Conservation (phyloP, 441 rosid species). For the Populus hybrid region DNA sequence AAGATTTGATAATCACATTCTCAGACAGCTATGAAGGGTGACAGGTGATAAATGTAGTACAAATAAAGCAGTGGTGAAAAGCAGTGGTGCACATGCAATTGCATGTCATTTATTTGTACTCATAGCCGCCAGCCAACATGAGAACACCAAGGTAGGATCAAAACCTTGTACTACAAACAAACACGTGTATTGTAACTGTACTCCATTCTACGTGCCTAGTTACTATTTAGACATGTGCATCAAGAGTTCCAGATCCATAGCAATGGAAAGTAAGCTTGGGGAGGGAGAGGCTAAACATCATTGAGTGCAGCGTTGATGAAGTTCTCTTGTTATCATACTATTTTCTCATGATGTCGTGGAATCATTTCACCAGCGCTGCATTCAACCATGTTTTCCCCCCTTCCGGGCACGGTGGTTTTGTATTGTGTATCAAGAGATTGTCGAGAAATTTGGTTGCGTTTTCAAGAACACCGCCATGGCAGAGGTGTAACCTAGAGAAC, state of each 20-base stretch:
- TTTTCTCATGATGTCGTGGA: not conserved
- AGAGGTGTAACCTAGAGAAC: not conserved
- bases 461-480: not conserved
- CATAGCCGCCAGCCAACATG: not conserved
- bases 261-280: not conserved
- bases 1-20: no score
- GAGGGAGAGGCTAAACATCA: slow-evolving; percentile 23
- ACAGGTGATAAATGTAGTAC: not conserved
- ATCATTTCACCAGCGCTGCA: slow-evolving; percentile 40
- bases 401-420: not conserved
- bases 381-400: slow-evolving; percentile 43
- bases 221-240: not conserved
- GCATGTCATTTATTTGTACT: not conserved
- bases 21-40: not conserved
- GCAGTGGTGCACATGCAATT: not conserved
- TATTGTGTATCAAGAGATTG: not conserved
- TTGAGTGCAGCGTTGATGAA: slow-evolving; percentile 80
- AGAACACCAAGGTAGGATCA: not conserved
- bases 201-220: not conserved
- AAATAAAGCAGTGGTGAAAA: not conserved
- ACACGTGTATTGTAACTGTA: not conserved
- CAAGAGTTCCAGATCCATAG: not conserved
- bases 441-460: not conserved
- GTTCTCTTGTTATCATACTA: not conserved
- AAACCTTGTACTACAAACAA: not conserved